Base-by-base conservation (phyloP, 441 rosid species). In the Eruca vesicaria region DNA sequence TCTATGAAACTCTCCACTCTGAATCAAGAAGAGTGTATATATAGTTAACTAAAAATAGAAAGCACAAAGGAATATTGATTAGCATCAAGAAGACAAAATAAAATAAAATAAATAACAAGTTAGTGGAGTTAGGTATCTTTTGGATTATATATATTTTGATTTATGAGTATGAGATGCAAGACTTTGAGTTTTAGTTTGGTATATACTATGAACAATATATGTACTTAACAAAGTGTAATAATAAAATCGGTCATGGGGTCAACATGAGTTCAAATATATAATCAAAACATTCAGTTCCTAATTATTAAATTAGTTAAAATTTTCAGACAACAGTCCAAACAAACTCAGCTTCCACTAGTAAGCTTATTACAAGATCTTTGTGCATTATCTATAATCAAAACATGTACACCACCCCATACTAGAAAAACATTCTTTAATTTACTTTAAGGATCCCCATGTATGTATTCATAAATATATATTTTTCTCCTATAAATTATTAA, bases 1-100 rank as follows among this genome's bases (percentile, higher is more conserved):
- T 92, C 97, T 7, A 92, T 92, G 84, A 92, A 92, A 75, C 97
- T 92, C 82, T 92, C 98, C 48, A 93, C 98, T 82, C 98, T 92
- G 77, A 53, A 53, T 53, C 58, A 18, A 66, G 4, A 71, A 71
- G 45, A 71, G 33, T 52, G 9, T 70, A 31, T 43, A 55, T 26
- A 48, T 45, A 45, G 48, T 60, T 59, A 35, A 43, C 4, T 10
- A 57, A 33, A 31, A 29, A 52, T 55, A 36, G 20, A 71, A 64
- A 65, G 56, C 74, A 75, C 29, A 53, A 69, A 63, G 66, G 79
- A 76, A 69, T 66, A 16, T 53, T 58, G 43, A 45, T 61, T 38
- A 9, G 53, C 9, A 14, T 23, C 68, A 64, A 41, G 19, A 16
- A 64, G 19, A 28, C 1, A 29, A 56, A n/a, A 62, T 28, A 65